Evolutionary conservation across 371 early-diverging fungal species (phyloP), one percentile per base, ranked within the genome.

Genomic region (Fennellomyces sp.): DNA sequence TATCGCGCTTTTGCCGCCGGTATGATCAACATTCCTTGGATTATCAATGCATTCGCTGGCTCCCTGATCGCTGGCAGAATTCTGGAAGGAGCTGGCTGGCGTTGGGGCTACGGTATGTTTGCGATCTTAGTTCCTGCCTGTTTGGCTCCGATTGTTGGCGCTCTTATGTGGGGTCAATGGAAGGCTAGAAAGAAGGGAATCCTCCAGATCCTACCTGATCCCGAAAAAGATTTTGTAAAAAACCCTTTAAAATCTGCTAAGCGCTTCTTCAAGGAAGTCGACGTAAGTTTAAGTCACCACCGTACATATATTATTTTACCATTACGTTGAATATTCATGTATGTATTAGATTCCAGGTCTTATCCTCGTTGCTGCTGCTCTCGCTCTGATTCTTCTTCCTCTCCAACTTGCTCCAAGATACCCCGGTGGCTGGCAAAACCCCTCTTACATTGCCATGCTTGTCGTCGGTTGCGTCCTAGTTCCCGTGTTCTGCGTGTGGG

Each of bases 41-140:
- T 64, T 28, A 56, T 64, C 26, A 64, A 64, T 21, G 49, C 53
- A 15, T 64, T 39, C 30, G 53, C 58, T 21, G 49, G 53, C 11
- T 52, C 53, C 29, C 48, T 58, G 48, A 48, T 64, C 7, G 33
- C 35, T 29, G 41, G 52, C 8, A 53, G 64, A 5, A 58, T 64
- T 2, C 35, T 64, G 13, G 36, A 19, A 10, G 54, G 54, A n/a
- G 58, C 54, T 30, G 54, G 50, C n/a, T 64, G 64, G 64, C 54
- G 64, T 17, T 64, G 64, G 64, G 64, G 64, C 3, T 64, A 64
- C 36, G 64, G 64, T 48, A 64, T 64, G 64, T 64, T 64, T 53
- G 58, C 56, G 10, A 64, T 64, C 36, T 25, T 64, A 26, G 56
- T 64, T 17, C 64, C 64, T 53, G 52, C 49, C 10, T 64, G 64